Base-by-base conservation (phyloP, 2,329 filamentous ascomycete genomes). In the Trichothecium sympodiale region DNA sequence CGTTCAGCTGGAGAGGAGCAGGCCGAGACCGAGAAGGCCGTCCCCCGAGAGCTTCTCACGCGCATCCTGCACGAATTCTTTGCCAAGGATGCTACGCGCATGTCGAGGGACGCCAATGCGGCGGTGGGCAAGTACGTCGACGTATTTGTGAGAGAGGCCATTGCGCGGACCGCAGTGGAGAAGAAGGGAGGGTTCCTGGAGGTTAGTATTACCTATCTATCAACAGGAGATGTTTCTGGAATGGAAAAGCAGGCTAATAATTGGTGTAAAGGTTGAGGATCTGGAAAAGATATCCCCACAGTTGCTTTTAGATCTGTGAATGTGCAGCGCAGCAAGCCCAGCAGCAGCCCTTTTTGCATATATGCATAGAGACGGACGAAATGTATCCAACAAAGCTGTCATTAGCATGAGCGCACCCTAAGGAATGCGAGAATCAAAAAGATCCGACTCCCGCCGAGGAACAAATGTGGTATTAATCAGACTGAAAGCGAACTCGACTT, bases 241-340 rank as follows among this genome's bases (percentile, higher is more conserved):
- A n/a, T n/a, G n/a, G n/a, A n/a, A n/a, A n/a, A n/a, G n/a, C n/a
- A n/a, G n/a, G n/a, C n/a, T n/a, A n/a, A n/a, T n/a, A n/a, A n/a
- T n/a, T n/a, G n/a, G 23, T 37, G 17, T 16, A 17, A 17, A 88
- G 74, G 80, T 93, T 31, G 86, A 93, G 52, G 88, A 95, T 62
- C 54, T 96, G 41, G 88, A 95, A 62, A 91, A 85, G 59, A 67
- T 93, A 47, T 82, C 83, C 12, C 83, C 84, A 37, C 85, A 94
- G 58, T 62, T 95, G 50, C 59, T 94, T 47, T 67, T 95, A 54
- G 89, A 96, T 57, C 83, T 95, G 43, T 94, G 61, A 69, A 46
- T 15, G 8, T n/a, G 20, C 13, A 9, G n/a, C n/a, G n/a, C n/a
- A n/a, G n/a, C n/a, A n/a, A n/a, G n/a, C n/a, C n/a, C n/a, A n/a